phyloP scores from a whole-genome alignment of 1,284 basidiomycete species.

The Bjerkandera adusta region DNA sequence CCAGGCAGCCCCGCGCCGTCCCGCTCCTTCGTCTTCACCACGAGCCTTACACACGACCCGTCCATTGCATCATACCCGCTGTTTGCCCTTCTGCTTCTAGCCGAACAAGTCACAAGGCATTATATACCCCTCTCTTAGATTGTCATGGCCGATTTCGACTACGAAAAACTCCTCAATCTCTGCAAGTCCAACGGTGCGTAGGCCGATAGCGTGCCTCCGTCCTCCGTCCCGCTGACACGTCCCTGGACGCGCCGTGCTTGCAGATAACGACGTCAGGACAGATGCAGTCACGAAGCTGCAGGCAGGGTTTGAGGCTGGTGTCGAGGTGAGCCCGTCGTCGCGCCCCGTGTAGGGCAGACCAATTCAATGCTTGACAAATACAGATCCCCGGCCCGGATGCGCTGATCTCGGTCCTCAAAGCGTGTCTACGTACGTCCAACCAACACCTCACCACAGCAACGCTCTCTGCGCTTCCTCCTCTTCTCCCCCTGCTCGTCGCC shows the following conservation, averaged over 20 bases:
- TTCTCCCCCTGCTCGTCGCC: slow-evolving; percentile 60
- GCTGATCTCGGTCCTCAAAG: slow-evolving; percentile 66
- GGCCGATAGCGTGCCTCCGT: slow-evolving; percentile 2
- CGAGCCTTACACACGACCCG: no score
- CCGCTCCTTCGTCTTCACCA: neutral
- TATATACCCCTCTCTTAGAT: slow-evolving; percentile 10
- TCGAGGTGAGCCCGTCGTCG: slow-evolving; percentile 48
- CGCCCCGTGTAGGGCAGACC: neutral
- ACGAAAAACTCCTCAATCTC: slow-evolving; percentile 64
- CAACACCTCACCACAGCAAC: slow-evolving; percentile 79
- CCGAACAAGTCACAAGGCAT: slow-evolving; percentile 38
- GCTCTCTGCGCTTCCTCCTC: slow-evolving; percentile 57
- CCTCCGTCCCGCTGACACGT: neutral
- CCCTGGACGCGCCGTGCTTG: neutral
- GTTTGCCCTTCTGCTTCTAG: slow-evolving; percentile 1
- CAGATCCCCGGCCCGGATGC: slow-evolving; percentile 71
- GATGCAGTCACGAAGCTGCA: slow-evolving; percentile 78
- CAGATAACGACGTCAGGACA: slow-evolving; percentile 77
- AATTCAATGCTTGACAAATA: slow-evolving; percentile 9
- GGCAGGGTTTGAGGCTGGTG: slow-evolving; percentile 63
- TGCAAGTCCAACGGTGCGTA: slow-evolving; percentile 66
- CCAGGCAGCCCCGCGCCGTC: neutral
- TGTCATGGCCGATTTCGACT: slow-evolving; percentile 43
- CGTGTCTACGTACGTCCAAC: slow-evolving; percentile 76
- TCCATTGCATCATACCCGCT: neutral